Base-by-base conservation (phyloP, 441 rosid species). In the Adansonia gregorii region DNA sequence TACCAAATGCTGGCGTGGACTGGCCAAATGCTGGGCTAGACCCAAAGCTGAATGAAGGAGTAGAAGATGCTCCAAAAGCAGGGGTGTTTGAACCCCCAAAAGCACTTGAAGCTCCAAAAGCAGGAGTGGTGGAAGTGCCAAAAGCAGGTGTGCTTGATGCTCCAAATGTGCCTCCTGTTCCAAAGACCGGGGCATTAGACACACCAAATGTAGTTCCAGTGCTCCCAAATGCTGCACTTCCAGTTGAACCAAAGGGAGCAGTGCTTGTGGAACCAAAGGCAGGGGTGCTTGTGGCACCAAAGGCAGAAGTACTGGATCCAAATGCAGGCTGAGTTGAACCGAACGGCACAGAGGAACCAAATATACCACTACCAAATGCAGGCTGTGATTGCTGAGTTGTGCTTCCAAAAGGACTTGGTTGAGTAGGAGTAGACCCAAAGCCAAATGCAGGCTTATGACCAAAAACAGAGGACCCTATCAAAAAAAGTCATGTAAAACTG, bases 391-490 rank as follows among this genome's bases (percentile, higher is more conserved):
- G 97, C 77, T 86, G 99, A 75, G 84, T 79, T 70, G 95, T 83
- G 85, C 87, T 86, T 86, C 97, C 98, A 41, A 93, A 95, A 48
- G 92, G 94, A 83, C 87, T 90, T 54, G 97, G 51, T 75, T 86
- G 97, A 72, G 89, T 81, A 31, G 88, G 75, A 60, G 88, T 81
- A 58, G 99, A 84, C 41, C 93, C 92, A 82, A 91, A 89, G 75
- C 95, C 94, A 82, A 93, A 93, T 58, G 86, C 85, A 83, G 92
- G 78, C 83, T 91, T 92, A 79, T 94, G 95, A 64, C 91, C 92
- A 46, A 89, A 94, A 41, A 76, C 79, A 81, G 93, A 87, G 61
- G 91, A 81, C 8, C 91, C 96, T 91, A 73, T 56, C 67, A 19
- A 68, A 35, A 73, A 55, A 3, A 71, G 2, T 64, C 22, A 63